Evolutionary conservation across 805 yeast genomes (phyloP).

Genomic region (Lipomyces starkeyi): DNA sequence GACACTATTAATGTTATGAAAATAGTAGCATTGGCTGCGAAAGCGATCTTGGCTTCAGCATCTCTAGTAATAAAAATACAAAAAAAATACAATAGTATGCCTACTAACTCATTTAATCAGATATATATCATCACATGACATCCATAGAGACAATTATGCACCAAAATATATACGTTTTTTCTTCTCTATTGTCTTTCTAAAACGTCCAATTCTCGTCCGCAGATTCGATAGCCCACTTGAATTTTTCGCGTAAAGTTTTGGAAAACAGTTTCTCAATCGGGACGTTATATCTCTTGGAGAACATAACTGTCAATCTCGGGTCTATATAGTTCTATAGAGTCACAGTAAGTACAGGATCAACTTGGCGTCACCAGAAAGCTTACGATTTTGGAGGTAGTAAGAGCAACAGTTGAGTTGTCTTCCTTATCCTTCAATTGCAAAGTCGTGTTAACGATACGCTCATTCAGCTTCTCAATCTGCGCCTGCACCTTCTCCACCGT

Average conservation of each 20-base stretch:
- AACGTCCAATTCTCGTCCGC: slow-evolving; percentile 89
- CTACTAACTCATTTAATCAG: neutral
- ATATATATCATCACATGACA: no score
- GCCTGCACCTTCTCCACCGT: slow-evolving; percentile 72
- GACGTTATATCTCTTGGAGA: slow-evolving; percentile 81
- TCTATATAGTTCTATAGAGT: slow-evolving; percentile 74
- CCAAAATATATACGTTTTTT: no score
- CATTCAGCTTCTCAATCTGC: slow-evolving; percentile 75
- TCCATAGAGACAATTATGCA: no score
- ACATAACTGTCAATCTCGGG: slow-evolving; percentile 88
- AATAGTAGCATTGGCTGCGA: neutral
- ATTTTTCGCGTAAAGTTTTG: slow-evolving; percentile 88
- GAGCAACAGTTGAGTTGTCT: slow-evolving; percentile 90
- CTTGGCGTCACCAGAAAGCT: neutral
- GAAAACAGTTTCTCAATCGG: slow-evolving; percentile 93
- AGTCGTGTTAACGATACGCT: slow-evolving; percentile 68
- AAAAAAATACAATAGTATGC: neutral
- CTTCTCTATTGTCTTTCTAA: slow-evolving; percentile 45
- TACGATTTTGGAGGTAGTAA: slow-evolving; percentile 84
- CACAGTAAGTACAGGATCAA: neutral
- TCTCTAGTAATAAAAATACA: neutral
- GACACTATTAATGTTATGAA: neutral
- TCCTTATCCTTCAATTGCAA: slow-evolving; percentile 89
- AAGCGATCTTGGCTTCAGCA: neutral
- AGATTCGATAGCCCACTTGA: slow-evolving; percentile 94